Evolutionary conservation across 441 rosid species (phyloP).

Genomic region (Erysimum pusillum): DNA sequence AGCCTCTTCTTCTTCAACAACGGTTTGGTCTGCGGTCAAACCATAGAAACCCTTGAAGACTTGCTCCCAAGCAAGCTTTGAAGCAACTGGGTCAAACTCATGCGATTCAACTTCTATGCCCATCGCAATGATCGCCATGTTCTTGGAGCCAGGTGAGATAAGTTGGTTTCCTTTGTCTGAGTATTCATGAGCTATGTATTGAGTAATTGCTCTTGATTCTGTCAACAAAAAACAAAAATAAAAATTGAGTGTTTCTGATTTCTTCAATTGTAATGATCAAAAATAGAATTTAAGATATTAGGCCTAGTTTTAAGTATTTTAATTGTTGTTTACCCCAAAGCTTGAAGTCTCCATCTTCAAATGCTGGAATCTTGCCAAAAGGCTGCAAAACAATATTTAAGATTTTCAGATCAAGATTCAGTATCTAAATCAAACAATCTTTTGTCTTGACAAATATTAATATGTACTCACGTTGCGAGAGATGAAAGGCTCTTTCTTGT

Average conservation of each 20-base stretch:
- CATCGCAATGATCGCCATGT: too few relatives aligned
- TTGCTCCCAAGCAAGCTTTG: slow-evolving; percentile 64
- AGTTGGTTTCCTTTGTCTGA: slow-evolving; percentile 59
- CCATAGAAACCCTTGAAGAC: slow-evolving; percentile 56
- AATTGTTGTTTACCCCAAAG: too few relatives aligned
- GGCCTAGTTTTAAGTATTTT: too few relatives aligned
- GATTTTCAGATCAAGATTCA: too few relatives aligned
- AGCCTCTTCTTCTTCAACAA: slow-evolving; percentile 57
- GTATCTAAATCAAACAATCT: too few relatives aligned
- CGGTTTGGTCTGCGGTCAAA: slow-evolving; percentile 53
- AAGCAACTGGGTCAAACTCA: slow-evolving; percentile 56
- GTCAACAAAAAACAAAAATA: not conserved
- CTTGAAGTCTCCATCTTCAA: too few relatives aligned
- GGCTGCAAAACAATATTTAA: too few relatives aligned
- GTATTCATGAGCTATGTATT: slow-evolving; percentile 60
- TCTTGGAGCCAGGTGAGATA: not conserved
- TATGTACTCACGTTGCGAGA: too few relatives aligned
- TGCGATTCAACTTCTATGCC: too few relatives aligned
- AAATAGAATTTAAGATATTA: not conserved
- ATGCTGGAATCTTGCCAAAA: too few relatives aligned
- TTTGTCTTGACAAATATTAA: too few relatives aligned
- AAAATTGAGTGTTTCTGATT: not conserved
- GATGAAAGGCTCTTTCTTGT: too few relatives aligned
- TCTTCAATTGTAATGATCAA: not conserved
- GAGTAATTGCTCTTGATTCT: slow-evolving; percentile 81